Conservation (phyloP, 2,329 filamentous ascomycete species). For the Hortaea sp. region DNA sequence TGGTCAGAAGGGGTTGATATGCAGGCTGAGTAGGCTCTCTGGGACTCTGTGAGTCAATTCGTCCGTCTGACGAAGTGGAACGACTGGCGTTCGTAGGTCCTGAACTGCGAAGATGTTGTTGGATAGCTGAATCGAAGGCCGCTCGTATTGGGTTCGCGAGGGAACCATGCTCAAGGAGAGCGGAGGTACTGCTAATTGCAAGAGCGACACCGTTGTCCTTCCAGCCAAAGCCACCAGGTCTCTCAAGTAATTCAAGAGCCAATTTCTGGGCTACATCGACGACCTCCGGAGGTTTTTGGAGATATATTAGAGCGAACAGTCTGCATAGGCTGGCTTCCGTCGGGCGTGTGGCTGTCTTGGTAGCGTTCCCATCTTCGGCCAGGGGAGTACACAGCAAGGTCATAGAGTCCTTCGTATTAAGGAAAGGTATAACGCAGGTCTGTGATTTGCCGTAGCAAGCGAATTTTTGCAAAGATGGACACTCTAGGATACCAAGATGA, state of each 20-base stretch:
- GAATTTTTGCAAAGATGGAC: conserved; percentile 61
- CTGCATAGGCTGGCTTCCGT: conserved; percentile 42
- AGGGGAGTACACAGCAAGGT: conserved; percentile 53
- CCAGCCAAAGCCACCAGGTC: conserved; percentile 40
- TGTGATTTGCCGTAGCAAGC: conserved; percentile 64
- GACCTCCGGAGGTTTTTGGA: conserved; percentile 36
- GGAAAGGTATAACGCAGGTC: conserved; percentile 57
- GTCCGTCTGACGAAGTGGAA: background rate
- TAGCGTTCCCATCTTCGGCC: conserved; percentile 28
- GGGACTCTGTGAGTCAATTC: background rate
- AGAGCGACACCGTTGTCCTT: conserved; percentile 42
- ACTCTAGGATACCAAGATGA: conserved; percentile 69
- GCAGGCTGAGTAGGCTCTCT: background rate
- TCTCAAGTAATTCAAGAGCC: conserved; percentile 36
- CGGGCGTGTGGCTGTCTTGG: conserved; percentile 35
- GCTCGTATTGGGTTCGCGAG: conserved; percentile 35
- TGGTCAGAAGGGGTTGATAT: background rate
- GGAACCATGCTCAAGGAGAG: conserved; percentile 44
- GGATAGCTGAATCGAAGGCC: background rate
- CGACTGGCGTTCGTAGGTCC: background rate
- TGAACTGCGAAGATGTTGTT: background rate
- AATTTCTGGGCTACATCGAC: conserved; percentile 42
- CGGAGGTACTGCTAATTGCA: conserved; percentile 46
- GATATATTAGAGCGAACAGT: conserved; percentile 56
- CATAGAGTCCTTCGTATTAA: conserved; percentile 58